Percentiles rank a stretch among this genome's conserved stretches.
phyloP scores from a whole-genome alignment of 2,329 filamentous ascomycete species.

The Diaporthe citri region DNA sequence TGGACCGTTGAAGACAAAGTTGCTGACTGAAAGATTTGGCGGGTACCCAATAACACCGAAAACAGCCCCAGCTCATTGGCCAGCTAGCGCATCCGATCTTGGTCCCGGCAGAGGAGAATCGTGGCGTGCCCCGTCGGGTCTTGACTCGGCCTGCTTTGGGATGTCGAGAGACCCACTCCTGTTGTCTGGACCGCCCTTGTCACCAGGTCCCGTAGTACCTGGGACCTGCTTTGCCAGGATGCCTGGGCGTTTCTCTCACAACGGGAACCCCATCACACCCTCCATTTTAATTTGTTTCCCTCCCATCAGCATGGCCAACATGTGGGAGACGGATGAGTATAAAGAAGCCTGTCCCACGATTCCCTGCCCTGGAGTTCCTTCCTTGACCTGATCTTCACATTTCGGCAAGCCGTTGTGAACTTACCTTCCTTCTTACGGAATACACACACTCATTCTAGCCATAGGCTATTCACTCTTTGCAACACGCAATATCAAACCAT shows the following conservation, averaged over 20 bases:
- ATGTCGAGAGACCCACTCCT: conserved; percentile 28
- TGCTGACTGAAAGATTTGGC: conserved; percentile 13
- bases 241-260: conserved; percentile 35
- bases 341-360: conserved; percentile 36
- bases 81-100: conserved; percentile 32
- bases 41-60: conserved; percentile 27
- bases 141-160: conserved; percentile 29
- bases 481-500: conserved; percentile 29
- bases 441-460: conserved; percentile 37
- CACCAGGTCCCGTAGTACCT: conserved; percentile 30
- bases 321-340: conserved; percentile 26
- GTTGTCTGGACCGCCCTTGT: conserved; percentile 32
- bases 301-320: conserved; percentile 19
- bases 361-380: neutral
- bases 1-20: conserved; percentile 21
- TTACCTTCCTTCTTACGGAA: conserved; percentile 30
- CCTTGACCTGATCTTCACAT: conserved; percentile 3
- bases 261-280: conserved; percentile 31
- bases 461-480: conserved; percentile 38
- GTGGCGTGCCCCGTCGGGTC: conserved; percentile 26
- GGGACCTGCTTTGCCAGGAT: conserved; percentile 25
- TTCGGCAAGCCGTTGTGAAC: conserved; percentile 38
- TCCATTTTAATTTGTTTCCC: conserved; percentile 22
- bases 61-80: conserved; percentile 19
- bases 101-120: conserved; percentile 32